A percentile compares a stretch with the other conserved stretches of the same genome.
Evolutionary conservation across 257 asterid genomes (phyloP).

Genomic region (Solanum clarkiae): DNA sequence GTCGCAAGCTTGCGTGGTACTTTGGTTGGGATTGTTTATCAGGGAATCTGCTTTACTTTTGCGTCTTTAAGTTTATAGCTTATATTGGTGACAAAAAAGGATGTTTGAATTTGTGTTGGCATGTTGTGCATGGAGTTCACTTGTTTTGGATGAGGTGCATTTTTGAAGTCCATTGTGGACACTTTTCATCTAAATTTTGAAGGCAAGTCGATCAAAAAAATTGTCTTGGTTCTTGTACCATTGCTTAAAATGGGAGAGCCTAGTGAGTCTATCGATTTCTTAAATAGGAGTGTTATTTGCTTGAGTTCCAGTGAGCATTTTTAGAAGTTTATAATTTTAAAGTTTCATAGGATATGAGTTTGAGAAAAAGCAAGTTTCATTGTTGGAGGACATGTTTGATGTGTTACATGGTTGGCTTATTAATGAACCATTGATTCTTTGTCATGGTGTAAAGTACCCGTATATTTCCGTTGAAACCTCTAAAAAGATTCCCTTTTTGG

Average conservation of each 20-base stretch:
- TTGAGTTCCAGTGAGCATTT: background rate
- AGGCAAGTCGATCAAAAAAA: background rate
- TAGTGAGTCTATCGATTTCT: background rate
- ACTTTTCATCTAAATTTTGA: background rate
- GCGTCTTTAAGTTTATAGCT: background rate
- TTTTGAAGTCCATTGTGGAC: background rate
- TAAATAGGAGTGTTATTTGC: background rate
- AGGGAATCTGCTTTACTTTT: background rate
- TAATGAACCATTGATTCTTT: background rate
- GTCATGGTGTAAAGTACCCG: background rate
- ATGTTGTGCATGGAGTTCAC: background rate
- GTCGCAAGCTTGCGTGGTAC: background rate
- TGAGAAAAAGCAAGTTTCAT: background rate
- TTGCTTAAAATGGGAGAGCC: background rate
- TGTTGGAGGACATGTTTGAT: background rate
- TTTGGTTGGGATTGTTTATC: background rate
- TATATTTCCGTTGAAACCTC: background rate
- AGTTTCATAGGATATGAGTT: background rate
- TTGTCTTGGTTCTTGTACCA: background rate
- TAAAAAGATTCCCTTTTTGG: background rate
- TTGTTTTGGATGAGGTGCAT: background rate
- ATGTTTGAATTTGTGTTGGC: background rate
- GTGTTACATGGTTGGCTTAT: background rate
- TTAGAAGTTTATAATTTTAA: background rate
- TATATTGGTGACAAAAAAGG: background rate